Conservation (phyloP, 495 filamentous ascomycete species). For the Cercophora samala region DNA sequence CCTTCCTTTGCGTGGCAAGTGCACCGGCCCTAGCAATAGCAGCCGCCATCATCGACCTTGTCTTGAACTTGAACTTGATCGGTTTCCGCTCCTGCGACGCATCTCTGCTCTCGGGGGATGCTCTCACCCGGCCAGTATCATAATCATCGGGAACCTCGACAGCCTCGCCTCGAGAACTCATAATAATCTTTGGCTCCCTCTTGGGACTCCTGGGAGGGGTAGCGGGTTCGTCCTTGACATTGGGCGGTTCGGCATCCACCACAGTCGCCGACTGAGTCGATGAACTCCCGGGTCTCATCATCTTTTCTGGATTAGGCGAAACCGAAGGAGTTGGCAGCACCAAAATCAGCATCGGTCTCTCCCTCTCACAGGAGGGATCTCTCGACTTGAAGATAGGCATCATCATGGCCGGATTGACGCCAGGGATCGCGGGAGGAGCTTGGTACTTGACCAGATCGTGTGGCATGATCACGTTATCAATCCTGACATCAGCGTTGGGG, state of each 20-base stretch:
- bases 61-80: constrained; percentile 32
- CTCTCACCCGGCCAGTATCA: constrained; percentile 55
- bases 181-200: constrained; percentile 16
- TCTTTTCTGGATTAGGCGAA: constrained; percentile 43
- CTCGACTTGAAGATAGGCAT: constrained; percentile 39
- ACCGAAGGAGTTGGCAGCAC: constrained; percentile 50
- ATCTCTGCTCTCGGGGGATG: constrained; percentile 53
- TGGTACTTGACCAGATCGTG: constrained; percentile 33
- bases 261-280: constrained; percentile 12
- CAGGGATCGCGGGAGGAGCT: constrained; percentile 8
- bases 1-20: constrained; percentile 25
- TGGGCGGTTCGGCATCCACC: constrained; percentile 13
- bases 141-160: constrained; percentile 34
- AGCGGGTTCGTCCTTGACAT: not conserved
- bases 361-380: constrained; percentile 48
- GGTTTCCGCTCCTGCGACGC: constrained; percentile 27
- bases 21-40: constrained; percentile 36
- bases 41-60: constrained; percentile 41
- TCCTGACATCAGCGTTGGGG: constrained; percentile 54
- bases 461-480: constrained; percentile 49
- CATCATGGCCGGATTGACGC: constrained; percentile 13
- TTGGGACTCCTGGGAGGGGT: not conserved
- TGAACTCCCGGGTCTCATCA: constrained; percentile 17
- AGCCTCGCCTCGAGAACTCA: constrained; percentile 21
- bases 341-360: constrained; percentile 51